phyloP scores from a whole-genome alignment of 1,284 basidiomycete genomes.

The Trichosporon asahii region DNA sequence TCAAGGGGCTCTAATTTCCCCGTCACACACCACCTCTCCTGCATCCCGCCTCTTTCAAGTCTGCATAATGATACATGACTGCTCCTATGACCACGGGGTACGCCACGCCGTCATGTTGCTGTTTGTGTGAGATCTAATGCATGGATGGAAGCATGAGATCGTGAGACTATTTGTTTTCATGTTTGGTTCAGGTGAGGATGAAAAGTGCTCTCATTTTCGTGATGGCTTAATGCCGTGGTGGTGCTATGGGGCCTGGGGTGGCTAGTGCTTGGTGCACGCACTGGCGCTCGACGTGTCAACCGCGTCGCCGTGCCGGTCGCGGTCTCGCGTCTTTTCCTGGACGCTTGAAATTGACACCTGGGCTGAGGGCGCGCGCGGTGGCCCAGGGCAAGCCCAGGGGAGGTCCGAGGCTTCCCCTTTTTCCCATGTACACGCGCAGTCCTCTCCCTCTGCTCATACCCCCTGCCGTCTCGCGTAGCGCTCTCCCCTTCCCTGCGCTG shows the following conservation, averaged over 20 bases:
- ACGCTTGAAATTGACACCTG: not conserved
- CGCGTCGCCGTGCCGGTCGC: not conserved
- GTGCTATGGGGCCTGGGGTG: not conserved
- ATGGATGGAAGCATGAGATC: not conserved
- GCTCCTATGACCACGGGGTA: not conserved
- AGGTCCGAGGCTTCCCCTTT: not conserved
- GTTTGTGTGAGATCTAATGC: not conserved
- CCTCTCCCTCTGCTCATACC: not conserved
- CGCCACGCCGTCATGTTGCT: not conserved
- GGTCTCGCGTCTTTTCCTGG: not conserved
- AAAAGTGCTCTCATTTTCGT: not conserved
- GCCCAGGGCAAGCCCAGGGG: not conserved
- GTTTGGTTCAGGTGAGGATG: not conserved
- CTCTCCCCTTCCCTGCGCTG: not conserved
- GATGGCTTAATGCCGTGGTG: not conserved
- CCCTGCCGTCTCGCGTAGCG: not conserved
- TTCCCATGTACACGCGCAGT: slow-evolving; percentile 2
- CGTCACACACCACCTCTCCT: not conserved
- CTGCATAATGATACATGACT: not conserved
- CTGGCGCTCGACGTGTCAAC: not conserved
- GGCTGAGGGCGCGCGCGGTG: not conserved
- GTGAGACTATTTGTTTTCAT: not conserved
- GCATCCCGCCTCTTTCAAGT: not conserved
- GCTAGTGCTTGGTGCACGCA: not conserved
- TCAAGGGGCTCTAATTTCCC: not conserved